Conservation (phyloP, 2,329 filamentous ascomycete species). For the Fusarium denticulatum region DNA sequence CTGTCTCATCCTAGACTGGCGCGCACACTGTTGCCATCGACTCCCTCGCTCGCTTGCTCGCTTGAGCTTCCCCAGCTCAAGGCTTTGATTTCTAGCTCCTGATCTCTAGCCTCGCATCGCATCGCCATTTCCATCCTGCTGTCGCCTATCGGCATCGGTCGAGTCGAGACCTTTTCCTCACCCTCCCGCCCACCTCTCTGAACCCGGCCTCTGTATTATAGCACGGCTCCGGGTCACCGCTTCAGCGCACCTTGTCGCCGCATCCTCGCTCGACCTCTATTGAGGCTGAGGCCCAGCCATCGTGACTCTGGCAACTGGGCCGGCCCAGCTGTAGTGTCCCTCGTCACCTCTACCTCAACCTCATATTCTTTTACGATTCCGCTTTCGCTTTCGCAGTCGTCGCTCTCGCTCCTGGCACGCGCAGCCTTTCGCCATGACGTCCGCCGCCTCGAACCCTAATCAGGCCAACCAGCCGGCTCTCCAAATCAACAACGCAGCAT, state of each 20-base stretch:
- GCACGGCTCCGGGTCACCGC: slow-evolving; percentile 25
- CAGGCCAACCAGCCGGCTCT: slow-evolving; percentile 46
- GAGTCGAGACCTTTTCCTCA: slow-evolving; percentile 4
- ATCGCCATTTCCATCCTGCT: slow-evolving; percentile 10
- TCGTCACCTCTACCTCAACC: slow-evolving; percentile 22
- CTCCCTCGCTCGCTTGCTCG: slow-evolving; percentile 26
- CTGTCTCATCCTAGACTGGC: slow-evolving; percentile 35
- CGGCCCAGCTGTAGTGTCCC: slow-evolving; percentile 41
- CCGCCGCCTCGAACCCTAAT: slow-evolving; percentile 48
- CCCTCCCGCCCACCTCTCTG: slow-evolving; percentile 3
- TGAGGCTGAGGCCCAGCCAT: slow-evolving; percentile 38
- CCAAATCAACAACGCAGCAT: slow-evolving; percentile 59
- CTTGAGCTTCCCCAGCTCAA: slow-evolving; percentile 31
- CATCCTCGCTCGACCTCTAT: slow-evolving; percentile 19
- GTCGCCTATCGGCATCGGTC: slow-evolving; percentile 25
- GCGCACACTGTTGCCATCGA: slow-evolving; percentile 37
- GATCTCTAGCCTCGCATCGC: slow-evolving; percentile 31
- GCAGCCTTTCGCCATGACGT: slow-evolving; percentile 48
- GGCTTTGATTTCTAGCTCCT: slow-evolving; percentile 29
- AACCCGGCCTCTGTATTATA: slow-evolving; percentile 10
- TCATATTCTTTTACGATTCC: slow-evolving; percentile 8
- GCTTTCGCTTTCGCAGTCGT: slow-evolving; percentile 1
- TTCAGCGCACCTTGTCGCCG: slow-evolving; percentile 25
- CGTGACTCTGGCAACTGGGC: slow-evolving; percentile 44
- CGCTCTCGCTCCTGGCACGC: slow-evolving; percentile 17